Base-by-base conservation (phyloP, 176 grass and related monocot species). In the Triticum urartu region DNA sequence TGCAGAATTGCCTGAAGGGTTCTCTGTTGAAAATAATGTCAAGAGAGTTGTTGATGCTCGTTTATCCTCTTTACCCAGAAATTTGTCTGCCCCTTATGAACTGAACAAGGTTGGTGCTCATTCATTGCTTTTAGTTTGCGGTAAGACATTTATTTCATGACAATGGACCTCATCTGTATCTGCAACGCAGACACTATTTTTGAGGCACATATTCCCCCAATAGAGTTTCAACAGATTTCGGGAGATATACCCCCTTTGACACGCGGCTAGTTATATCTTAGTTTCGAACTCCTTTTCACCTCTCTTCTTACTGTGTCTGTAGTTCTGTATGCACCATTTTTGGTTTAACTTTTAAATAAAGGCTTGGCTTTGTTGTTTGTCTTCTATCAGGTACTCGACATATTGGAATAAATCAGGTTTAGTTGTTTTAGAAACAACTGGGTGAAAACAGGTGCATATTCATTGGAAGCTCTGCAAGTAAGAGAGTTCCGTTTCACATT, bases 391-490 rank as follows among this genome's bases (percentile, higher is more conserved):
- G 75, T 94, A 94, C 82, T 94, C 89, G 2, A 91, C 94, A 43
- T 94, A 92, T 76, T 94, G 90, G 92, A 94, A 97, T 72, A 93
- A 90, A 83, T 52, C 45, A 2, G 85, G 92, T 75, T 88, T 94
- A 87, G 90, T 92, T 79, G 47, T 97, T 39, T 72, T 94, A 45
- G 90, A 88, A 79, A 97, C 90, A 86, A 88, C 92, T 40, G 89
- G 92, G 2, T 94, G 92, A 81, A 94, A 94, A 89, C 95, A 94
- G 82, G 95, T 50, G 90, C 76, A 81, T 43, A 43, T 48, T 48
- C 45, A 48, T 48, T 90, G 90, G 75, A 86, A 90, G 84, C 52
- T 97, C 12, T 97, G 90, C 95, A 94, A 97, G 95, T 93, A 93
- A 48, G 88, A 60, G 50, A 21, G 64, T 30, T 76, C 73, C 34